Evolutionary conservation across 2,329 filamentous ascomycete species (phyloP), one percentile per base, ranked within the genome.

Genomic region (Aureobasidium sp.): DNA sequence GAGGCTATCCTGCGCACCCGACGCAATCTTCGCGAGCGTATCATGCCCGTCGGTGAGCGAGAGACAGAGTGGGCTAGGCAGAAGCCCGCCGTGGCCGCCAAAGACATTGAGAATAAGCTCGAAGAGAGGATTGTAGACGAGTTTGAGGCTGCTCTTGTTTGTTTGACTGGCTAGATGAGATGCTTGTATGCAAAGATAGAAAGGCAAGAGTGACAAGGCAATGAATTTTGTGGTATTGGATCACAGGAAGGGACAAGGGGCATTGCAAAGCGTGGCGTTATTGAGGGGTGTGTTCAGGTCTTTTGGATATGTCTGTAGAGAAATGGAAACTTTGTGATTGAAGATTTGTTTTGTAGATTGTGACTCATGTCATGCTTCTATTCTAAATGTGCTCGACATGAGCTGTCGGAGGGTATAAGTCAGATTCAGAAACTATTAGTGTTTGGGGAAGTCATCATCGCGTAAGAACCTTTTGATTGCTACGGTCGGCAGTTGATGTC

Each of bases 71-170:
- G 82, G 76, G 70, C 73, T 14, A 78, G 74, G 64, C 72, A 77
- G 66, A 78, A 76, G 33, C 50, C 60, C 11, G 24, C 24, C 62
- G 71, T 75, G 42, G 67, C 64, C 29, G 63, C 42, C 11, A 73
- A 72, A 66, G 74, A 71, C 54, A 76, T 71, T 3, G 85, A 87
- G 69, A 92, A 82, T 71, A 74, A 82, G 68, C 77, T 96, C 58
- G 90, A 96, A 73, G 85, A 88, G 70, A 90, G 87, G 76, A 84
- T 94, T 7, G 78, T 93, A 29, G 79, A 74, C 62, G 86, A 93
- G 72, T 76, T 94, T 68, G 82, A 82, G 68, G 82, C 53, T 33
- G 61, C 61, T 22, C 37, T 63, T 12, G 39, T 60, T 24, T 63
- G 61, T 42, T 29, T 63, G 45, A 60, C 53, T 29, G 61, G 53